phyloP scores from a whole-genome alignment of 768 basidiomycete species.

The Auriscalpium microsporum region DNA sequence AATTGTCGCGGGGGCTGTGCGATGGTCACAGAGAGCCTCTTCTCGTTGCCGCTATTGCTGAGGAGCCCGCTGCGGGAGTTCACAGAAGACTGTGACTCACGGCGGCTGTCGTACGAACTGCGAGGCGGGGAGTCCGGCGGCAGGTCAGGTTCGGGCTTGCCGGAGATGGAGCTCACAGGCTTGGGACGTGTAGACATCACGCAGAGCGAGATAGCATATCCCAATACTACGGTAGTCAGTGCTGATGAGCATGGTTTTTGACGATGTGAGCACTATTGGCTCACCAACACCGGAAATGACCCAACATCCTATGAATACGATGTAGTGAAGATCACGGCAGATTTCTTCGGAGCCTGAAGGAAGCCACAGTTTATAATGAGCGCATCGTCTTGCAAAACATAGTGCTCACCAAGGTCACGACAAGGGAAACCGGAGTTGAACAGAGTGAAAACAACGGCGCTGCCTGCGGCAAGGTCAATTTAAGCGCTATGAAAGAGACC shows the following conservation, averaged over 20 bases:
- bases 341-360: neutral
- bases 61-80: slow-evolving; percentile 3
- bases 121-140: neutral
- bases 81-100: neutral
- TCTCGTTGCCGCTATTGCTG: neutral
- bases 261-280: neutral
- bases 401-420: slow-evolving; percentile 1
- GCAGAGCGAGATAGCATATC: slow-evolving; percentile 1
- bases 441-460: slow-evolving; percentile 3
- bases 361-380: neutral
- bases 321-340: neutral
- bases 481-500: too few relatives aligned
- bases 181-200: slow-evolving; percentile 5
- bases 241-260: neutral
- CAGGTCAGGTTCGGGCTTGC: neutral
- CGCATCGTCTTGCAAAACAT: neutral
- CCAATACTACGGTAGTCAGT: slow-evolving; percentile 1
- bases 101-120: neutral
- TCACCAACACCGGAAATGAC: slow-evolving; percentile 5
- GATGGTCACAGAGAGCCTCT: neutral
- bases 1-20: neutral
- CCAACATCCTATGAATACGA: slow-evolving; percentile 8
- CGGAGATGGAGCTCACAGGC: slow-evolving; percentile 1
- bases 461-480: neutral
- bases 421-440: slow-evolving; percentile 3